Conservation (phyloP, 352 stramenopile species). For the Phytophthora sojae region DNA sequence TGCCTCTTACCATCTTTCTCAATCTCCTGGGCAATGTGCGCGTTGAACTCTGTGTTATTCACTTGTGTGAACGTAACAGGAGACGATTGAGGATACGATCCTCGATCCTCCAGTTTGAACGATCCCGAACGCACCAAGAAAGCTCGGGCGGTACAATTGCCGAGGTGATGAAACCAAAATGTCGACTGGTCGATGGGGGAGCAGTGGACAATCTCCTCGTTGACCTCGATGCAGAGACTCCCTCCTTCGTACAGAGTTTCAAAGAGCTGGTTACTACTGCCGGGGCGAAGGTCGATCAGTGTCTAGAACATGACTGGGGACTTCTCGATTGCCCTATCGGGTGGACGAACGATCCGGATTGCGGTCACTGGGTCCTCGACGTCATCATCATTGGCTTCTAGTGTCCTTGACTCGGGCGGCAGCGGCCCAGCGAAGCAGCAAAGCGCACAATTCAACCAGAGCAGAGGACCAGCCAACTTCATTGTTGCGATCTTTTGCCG, state of each 20-base stretch:
- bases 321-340: constrained; percentile 10
- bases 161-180: constrained; percentile 1
- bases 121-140: neutral
- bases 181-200: neutral
- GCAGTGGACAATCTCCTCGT: neutral
- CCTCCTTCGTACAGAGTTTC: neutral
- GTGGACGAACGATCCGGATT: constrained; percentile 11
- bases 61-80: neutral
- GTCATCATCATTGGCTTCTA: neutral
- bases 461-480: neutral
- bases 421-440: neutral
- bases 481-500: constrained; percentile 1
- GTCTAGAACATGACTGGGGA: constrained; percentile 5
- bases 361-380: neutral
- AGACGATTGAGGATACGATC: neutral
- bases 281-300: neutral
- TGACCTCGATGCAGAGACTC: constrained; percentile 9
- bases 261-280: neutral
- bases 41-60: neutral
- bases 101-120: neutral
- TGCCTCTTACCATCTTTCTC: neutral
- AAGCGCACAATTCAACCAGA: neutral
- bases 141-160: neutral
- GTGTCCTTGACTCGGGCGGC: neutral
- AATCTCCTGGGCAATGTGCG: neutral